A percentile compares a stretch with the other conserved stretches of the same genome.
Conservation (phyloP, 208 protist species). For the Herpetomonas samuelpessoai region DNA sequence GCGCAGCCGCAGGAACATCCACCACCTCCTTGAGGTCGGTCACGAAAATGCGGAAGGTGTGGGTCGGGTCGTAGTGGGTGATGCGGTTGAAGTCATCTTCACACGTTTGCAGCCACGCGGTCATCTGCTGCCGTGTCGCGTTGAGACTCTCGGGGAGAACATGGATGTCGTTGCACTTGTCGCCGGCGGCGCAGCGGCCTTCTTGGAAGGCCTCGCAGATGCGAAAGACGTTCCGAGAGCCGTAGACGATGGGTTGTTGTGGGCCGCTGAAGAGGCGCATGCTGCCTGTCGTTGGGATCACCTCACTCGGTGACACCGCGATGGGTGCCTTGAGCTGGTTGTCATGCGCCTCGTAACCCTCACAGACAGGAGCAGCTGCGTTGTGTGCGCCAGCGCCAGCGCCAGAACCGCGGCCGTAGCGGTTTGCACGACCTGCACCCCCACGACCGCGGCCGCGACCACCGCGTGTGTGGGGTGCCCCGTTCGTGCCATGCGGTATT, state of each 20-base stretch:
- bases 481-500: no score
- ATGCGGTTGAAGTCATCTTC: conserved; percentile 66
- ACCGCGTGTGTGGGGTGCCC: no score
- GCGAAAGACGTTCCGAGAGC: conserved; percentile 36
- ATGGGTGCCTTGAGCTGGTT: conserved; percentile 70
- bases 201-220: conserved; percentile 69
- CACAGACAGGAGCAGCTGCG: no score
- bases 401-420: no score
- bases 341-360: conserved; percentile 61
- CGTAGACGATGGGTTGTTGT: conserved; percentile 27
- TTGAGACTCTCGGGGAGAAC: conserved; percentile 52
- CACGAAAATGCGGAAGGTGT: conserved; percentile 71
- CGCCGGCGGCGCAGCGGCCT: conserved; percentile 33
- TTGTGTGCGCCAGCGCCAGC: no score
- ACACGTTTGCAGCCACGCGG: conserved; percentile 44
- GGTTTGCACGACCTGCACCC: no score
- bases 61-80: conserved; percentile 22
- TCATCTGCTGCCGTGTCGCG: conserved; percentile 46
- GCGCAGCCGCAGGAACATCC: conserved; percentile 52
- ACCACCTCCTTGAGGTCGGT: conserved; percentile 82
- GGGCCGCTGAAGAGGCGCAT: conserved; percentile 44
- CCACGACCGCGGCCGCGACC: no score
- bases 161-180: conserved; percentile 62
- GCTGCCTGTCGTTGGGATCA: conserved; percentile 53
- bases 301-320: conserved; percentile 32